phyloP scores from a whole-genome alignment of 768 basidiomycete species.

The Wakefieldia striispora region DNA sequence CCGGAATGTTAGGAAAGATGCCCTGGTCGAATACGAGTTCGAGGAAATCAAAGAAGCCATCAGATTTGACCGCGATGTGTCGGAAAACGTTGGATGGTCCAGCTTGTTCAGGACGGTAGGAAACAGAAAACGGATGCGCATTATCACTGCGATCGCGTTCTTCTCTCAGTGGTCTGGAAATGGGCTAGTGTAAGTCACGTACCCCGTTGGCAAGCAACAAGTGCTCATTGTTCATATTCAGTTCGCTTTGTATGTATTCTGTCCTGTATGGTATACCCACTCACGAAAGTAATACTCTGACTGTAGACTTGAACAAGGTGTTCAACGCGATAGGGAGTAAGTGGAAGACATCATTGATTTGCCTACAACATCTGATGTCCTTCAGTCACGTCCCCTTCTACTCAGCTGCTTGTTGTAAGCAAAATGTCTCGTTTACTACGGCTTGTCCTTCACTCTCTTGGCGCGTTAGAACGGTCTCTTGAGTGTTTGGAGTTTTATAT shows the following conservation, averaged over 20 bases:
- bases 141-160: slow-evolving; percentile 57
- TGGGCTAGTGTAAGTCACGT: slow-evolving; percentile 38
- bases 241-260: slow-evolving; percentile 27
- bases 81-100: slow-evolving; percentile 42
- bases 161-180: slow-evolving; percentile 62
- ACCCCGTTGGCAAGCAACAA: neutral
- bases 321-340: slow-evolving; percentile 48
- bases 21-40: slow-evolving; percentile 59
- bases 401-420: slow-evolving; percentile 42
- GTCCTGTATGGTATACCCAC: neutral
- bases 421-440: too few relatives aligned
- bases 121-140: slow-evolving; percentile 52
- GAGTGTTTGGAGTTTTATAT: slow-evolving; percentile 52
- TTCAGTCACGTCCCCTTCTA: slow-evolving; percentile 42
- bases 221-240: neutral
- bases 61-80: slow-evolving; percentile 41
- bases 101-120: slow-evolving; percentile 47
- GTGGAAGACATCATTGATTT: slow-evolving; percentile 2
- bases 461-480: slow-evolving; percentile 47
- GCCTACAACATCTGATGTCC: too few relatives aligned
- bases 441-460: neutral
- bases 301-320: slow-evolving; percentile 49
- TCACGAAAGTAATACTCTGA: too few relatives aligned
- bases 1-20: too few relatives aligned
- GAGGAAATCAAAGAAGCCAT: slow-evolving; percentile 64